Evolutionary conservation across 2,329 filamentous ascomycete genomes (phyloP), one percentile per base, ranked within the genome.

Genomic region (Fusarium neocosmosporiellum): DNA sequence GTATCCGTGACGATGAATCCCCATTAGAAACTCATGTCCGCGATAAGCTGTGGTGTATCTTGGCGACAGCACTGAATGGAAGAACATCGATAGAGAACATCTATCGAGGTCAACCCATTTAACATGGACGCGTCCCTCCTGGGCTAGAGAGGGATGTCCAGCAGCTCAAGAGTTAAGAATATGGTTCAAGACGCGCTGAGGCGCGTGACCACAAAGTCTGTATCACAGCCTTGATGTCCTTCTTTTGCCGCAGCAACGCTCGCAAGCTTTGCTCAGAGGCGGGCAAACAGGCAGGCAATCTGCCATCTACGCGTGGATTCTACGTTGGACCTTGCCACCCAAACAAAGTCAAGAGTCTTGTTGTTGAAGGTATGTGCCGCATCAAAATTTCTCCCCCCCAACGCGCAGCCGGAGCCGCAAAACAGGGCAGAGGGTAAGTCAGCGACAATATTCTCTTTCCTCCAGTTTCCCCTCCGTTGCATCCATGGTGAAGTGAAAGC

Each of bases 391-490:
- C 81, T 79, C 80, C 79, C 78, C 76, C 80, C 80, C 79, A 80
- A 78, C 67, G 46, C 27, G 79, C 78, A 80, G 75, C 74, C 74
- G 74, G 77, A 66, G 75, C 73, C 58, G 66, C 76, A 77, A 73
- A 74, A 77, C 81, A 82, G 83, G 80, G 78, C 83, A 86, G 82
- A 86, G 81, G 85, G 86, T 86, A 87, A 87, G 85, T 82, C 82
- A 81, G 80, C 83, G 84, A 81, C 73, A 71, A 66, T 78, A 65
- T 85, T 81, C 75, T 91, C 90, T 93, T 78, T 90, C 90, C 89
- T 89, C 87, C 90, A 88, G 84, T 92, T 92, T 92, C 91, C 91
- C 91, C 90, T 92, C 90, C 87, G 85, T 81, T 70, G 79, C 84
- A 85, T 87, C 85, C 88, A 85, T 84, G 80, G 83, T 82, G 81